Percentiles rank a stretch among this genome's conserved stretches.
These are phyloP conservation scores for Saccharomycopsis fermentans DNA, from an alignment of 805 yeast species.

Conservation along the genomic window DNA sequence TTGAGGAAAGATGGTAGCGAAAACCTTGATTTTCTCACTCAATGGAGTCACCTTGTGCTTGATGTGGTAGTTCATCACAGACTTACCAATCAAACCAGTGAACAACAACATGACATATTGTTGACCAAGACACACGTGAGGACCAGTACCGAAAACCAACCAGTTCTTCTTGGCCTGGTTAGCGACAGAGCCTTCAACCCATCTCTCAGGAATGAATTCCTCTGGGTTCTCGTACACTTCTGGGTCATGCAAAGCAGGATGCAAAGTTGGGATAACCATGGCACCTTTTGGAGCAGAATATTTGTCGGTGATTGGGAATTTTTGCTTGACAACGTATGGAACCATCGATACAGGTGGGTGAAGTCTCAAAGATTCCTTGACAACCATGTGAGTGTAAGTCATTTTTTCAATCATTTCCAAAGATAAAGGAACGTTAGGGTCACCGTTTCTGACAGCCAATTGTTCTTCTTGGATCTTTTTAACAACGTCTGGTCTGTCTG, in stretches of 20 bases:
- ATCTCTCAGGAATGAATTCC: constrained; percentile 90
- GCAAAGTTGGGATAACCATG: constrained; percentile 91
- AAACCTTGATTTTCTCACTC: constrained; percentile 88
- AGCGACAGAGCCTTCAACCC: constrained; percentile 73
- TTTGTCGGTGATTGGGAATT: constrained; percentile 70
- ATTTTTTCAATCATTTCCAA: constrained; percentile 74
- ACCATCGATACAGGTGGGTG: constrained; percentile 99
- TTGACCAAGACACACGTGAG: constrained; percentile 94
- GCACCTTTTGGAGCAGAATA: constrained; percentile 95
- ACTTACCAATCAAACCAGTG: constrained; percentile 86
- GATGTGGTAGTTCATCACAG: constrained; percentile 70
- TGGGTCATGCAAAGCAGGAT: constrained; percentile 95
- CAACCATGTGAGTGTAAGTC: constrained; percentile 84
- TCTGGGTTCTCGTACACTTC: constrained; percentile 95
- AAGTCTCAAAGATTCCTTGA: constrained; percentile 83
- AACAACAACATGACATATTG: constrained; percentile 86
- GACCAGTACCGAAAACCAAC: constrained; percentile 96
- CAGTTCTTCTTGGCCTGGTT: constrained; percentile 76
- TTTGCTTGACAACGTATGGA: constrained; percentile 85
- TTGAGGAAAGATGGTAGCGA: constrained; percentile 96
- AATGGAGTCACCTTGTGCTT: constrained; percentile 72
- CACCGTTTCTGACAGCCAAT: constrained; percentile 67
- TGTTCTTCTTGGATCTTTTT: constrained; percentile 88
- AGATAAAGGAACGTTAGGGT: constrained; percentile 49
- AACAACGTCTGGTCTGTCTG: constrained; percentile 90